phyloP scores from a whole-genome alignment of 805 yeast species.

The Wickerhamiella azymoides region DNA sequence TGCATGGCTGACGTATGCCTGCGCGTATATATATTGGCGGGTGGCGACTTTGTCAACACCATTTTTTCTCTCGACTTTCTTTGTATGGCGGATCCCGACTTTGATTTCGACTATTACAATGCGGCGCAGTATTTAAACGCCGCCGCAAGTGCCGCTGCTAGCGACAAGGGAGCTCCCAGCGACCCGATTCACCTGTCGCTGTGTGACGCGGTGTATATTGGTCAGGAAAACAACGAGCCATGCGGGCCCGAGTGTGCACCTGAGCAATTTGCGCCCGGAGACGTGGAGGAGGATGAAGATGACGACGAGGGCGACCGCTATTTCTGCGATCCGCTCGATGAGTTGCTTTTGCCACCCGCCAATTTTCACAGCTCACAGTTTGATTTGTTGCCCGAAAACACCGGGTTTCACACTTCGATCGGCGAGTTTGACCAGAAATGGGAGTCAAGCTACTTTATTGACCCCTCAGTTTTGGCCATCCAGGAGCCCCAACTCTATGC shows the following conservation, averaged over 20 bases:
- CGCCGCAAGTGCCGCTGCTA: neutral
- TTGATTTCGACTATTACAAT: neutral
- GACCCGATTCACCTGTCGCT: neutral
- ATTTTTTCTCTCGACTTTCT: neutral
- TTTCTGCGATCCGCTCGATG: constrained; percentile 1
- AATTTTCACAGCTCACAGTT: neutral
- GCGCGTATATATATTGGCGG: neutral
- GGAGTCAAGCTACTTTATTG: neutral
- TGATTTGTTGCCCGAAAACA: neutral
- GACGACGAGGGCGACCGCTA: constrained; percentile 1
- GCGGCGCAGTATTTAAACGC: neutral
- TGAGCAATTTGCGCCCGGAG: neutral
- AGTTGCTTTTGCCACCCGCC: neutral
- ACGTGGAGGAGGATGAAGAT: constrained; percentile 4
- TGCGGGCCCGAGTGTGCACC: neutral
- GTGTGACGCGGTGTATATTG: neutral
- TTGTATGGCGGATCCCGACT: neutral
- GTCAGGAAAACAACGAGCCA: neutral
- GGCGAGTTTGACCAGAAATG: neutral
- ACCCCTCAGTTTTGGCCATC: neutral
- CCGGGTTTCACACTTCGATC: neutral
- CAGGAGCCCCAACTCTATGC: neutral
- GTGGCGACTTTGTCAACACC: neutral
- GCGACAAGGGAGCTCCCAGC: neutral
- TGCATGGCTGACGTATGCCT: neutral